Evolutionary conservation across 2,329 filamentous ascomycete species (phyloP).

Genomic region (Pseudocercospora cruenta): DNA sequence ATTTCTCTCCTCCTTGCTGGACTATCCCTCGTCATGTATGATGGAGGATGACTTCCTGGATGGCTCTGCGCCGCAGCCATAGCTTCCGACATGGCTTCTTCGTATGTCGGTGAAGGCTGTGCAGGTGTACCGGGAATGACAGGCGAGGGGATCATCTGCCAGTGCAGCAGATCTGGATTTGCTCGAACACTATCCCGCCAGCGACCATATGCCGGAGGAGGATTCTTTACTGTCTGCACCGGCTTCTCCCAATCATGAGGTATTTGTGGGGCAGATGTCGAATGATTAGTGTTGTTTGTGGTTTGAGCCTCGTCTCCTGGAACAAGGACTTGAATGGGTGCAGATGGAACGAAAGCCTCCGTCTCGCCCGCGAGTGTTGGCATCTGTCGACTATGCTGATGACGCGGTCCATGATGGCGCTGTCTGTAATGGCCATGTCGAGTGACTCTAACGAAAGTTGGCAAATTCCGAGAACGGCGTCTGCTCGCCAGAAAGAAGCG

Average conservation of each 20-base stretch:
- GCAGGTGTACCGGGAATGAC: slow-evolving; percentile 27
- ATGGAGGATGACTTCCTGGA: slow-evolving; percentile 30
- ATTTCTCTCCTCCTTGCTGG: slow-evolving; percentile 31
- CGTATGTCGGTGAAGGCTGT: slow-evolving; percentile 38
- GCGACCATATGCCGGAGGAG: slow-evolving; percentile 82
- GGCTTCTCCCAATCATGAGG: slow-evolving; percentile 31
- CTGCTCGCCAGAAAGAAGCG: slow-evolving; percentile 64
- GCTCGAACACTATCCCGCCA: slow-evolving; percentile 84
- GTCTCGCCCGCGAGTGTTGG: slow-evolving; percentile 20
- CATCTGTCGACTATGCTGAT: slow-evolving; percentile 37
- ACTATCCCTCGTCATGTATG: slow-evolving; percentile 35
- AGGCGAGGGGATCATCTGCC: slow-evolving; percentile 52
- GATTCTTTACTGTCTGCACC: slow-evolving; percentile 37
- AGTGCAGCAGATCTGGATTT: slow-evolving; percentile 79
- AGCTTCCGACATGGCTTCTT: slow-evolving; percentile 37
- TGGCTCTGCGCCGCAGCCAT: slow-evolving; percentile 24
- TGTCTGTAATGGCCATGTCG: slow-evolving; percentile 20
- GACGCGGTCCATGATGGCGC: slow-evolving; percentile 43
- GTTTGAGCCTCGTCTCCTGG: slow-evolving; percentile 56
- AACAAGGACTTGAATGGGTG: slow-evolving; percentile 77
- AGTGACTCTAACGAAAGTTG: slow-evolving; percentile 25
- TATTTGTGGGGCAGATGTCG: slow-evolving; percentile 37
- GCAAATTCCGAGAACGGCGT: slow-evolving; percentile 12
- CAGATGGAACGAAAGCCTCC: slow-evolving; percentile 65
- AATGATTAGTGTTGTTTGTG: slow-evolving; percentile 27